Evolutionary conservation across 495 filamentous ascomycete genomes (phyloP), one percentile per base, ranked within the genome.

Genomic region (Penicillium daleae): DNA sequence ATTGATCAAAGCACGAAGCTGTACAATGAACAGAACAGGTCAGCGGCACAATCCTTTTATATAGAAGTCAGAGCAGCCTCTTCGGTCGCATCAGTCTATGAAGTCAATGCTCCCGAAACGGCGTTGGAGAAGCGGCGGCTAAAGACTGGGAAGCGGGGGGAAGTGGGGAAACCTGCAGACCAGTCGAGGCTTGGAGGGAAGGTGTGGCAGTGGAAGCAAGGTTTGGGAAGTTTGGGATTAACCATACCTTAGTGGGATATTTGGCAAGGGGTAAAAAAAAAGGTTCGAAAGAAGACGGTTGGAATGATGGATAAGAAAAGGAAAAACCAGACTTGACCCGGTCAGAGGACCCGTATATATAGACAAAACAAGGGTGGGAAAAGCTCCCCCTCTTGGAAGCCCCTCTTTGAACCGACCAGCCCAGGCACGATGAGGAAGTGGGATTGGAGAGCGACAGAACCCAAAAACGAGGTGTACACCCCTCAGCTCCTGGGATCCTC

Each of bases 71-170:
- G 5, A 62, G 22, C 13, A 51, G 21, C 19, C 8, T 15, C n/a
- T 27, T 29, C 54, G 61, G 55, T 58, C 44, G n/a, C 49, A 44
- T 56, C 35, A 33, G 21, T 51, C 12, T 35, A 71, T 65, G 61
- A 67, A 57, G 59, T 63, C 64, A 63, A 60, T 49, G 42, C 22
- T 39, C 57, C 64, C 40, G 21, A 61, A 64, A 52, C 64, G 62
- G 57, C 24, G 60, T 72, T 71, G 66, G 66, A 71, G 61, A 63
- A 63, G 44, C 33, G 46, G 51, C 59, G 56, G 57, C 57, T 53
- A 44, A 46, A 19, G n/a, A 53, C 50, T 35, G 37, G 17, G 56
- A 27, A 49, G 37, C 35, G 48, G 61, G 56, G 59, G 59, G 62
- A 35, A 65, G 66, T 68, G 66, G 66, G 39, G 66, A 62, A n/a